Base-by-base conservation (phyloP, 2,329 filamentous ascomycete genomes). In the Ophiosphaerella korrae region DNA sequence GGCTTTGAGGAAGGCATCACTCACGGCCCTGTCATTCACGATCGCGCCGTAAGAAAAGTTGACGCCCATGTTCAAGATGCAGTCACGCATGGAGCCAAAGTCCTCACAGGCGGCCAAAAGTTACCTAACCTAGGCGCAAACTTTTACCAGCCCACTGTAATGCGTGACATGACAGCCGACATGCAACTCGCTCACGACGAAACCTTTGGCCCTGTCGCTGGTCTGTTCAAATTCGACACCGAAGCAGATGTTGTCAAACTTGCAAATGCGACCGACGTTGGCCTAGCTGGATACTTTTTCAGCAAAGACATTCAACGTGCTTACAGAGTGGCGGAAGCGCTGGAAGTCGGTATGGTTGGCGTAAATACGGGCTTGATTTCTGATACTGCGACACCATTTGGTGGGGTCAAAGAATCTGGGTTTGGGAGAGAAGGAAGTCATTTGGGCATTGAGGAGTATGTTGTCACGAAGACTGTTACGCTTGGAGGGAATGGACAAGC, bases 211-310 rank as follows among this genome's bases (percentile, higher is more conserved):
- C 94, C 94, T 2, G 89, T 97, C 0, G 93, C 92, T 0, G 93
- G 89, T 0, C 76, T 97, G 12, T 97, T 97, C 79, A 83, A 86
- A 42, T 99, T 97, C 70, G 84, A 90, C 40, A 91, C 88, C 0
- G 94, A 97, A 76, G 87, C 88, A 45, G 92, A 97, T 66, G 94
- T 96, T 5, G 85, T 97, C 26, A 80, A 83, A 56, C 77, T 93
- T 59, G 93, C 94, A 3, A 99, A 99, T 74, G 75, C 78, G 36
- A 81, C 90, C 1, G 87, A 93, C 45, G 92, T 97, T 33, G 94
- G 94, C 1, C 81, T 99, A 32, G 94, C 93, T 0, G 93, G 90
- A 1, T 97, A 97, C 78, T 96, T 99, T 79, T 97, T 90, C 80
- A 92, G 81, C 56, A 78, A 75, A 39, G 83, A 86, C 58, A 66